phyloP scores from a whole-genome alignment of 805 yeast genomes.

The Yarrowia porcina region DNA sequence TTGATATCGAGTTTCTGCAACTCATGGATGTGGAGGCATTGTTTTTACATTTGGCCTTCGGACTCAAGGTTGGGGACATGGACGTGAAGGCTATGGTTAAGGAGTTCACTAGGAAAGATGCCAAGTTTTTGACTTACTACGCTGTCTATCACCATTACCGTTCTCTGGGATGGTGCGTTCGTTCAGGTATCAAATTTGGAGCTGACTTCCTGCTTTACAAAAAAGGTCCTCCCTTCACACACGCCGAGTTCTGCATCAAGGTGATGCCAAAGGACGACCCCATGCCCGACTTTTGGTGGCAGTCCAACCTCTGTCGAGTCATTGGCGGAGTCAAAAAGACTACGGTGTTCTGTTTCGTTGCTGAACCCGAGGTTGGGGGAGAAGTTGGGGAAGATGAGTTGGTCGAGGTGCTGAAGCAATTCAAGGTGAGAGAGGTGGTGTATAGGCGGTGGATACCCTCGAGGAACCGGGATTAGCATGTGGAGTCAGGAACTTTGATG shows the following conservation, averaged over 20 bases:
- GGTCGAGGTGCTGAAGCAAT: constrained; percentile 40
- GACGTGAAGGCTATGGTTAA: constrained; percentile 36
- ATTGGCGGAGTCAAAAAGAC: constrained; percentile 83
- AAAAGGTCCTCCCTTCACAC: constrained; percentile 93
- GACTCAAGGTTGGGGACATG: constrained; percentile 38
- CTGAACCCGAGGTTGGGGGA: constrained; percentile 43
- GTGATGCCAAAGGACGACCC: constrained; percentile 44
- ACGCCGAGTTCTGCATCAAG: constrained; percentile 78
- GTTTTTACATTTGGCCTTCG: constrained; percentile 60
- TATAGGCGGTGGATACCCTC: constrained; percentile 85
- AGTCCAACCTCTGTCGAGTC: constrained; percentile 70
- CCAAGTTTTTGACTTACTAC: constrained; percentile 52
- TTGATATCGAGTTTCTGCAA: constrained; percentile 50
- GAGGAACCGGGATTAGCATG: constrained; percentile 73
- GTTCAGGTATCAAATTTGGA: constrained; percentile 90
- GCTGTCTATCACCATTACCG: constrained; percentile 82
- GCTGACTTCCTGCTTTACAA: constrained; percentile 78
- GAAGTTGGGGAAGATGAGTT: constrained; percentile 30
- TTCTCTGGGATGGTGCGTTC: constrained; percentile 90
- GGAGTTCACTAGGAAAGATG: constrained; percentile 31
- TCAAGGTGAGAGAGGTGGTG: constrained; percentile 60
- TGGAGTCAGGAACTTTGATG: no score
- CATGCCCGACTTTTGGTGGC: constrained; percentile 53
- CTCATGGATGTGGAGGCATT: constrained; percentile 72
- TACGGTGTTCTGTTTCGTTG: constrained; percentile 65